A percentile compares a stretch with the other conserved stretches of the same genome.
phyloP scores from a whole-genome alignment of 2,329 filamentous ascomycete genomes.

The Botrytis aclada region DNA sequence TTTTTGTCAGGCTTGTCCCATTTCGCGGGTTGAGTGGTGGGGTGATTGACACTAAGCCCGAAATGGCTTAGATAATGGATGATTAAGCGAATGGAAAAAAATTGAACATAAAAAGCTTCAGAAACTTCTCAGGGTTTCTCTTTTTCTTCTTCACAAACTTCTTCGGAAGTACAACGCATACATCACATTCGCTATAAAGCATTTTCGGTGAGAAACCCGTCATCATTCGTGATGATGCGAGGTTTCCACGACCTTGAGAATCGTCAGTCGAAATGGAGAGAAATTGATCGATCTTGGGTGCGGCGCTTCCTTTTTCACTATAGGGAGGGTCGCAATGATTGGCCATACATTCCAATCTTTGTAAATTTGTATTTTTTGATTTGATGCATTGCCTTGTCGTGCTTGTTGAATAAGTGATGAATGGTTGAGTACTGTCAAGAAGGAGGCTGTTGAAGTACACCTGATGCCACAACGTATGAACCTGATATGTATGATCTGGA shows the following conservation, averaged over 20 bases:
- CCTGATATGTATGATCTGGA: background rate
- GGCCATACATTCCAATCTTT: slow-evolving; percentile 22
- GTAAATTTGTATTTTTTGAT: background rate
- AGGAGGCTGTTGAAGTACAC: background rate
- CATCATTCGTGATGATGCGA: slow-evolving; percentile 21
- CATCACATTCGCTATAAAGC: slow-evolving; percentile 25
- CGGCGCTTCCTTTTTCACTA: slow-evolving; percentile 22
- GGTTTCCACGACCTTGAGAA: slow-evolving; percentile 25
- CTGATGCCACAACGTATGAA: background rate
- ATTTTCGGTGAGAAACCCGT: slow-evolving; percentile 26
- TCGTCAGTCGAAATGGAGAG: slow-evolving; percentile 25
- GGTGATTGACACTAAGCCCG: background rate
- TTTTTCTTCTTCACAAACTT: slow-evolving; percentile 21
- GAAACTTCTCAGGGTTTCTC: background rate
- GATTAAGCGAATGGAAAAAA: slow-evolving; percentile 15
- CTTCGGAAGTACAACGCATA: slow-evolving; percentile 23
- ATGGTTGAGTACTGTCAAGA: background rate
- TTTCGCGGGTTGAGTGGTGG: slow-evolving; percentile 5
- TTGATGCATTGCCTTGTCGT: background rate
- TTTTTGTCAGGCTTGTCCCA: slow-evolving; percentile 1
- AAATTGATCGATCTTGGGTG: slow-evolving; percentile 25
- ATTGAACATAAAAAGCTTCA: slow-evolving; percentile 1
- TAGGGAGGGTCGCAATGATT: slow-evolving; percentile 25
- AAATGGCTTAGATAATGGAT: background rate
- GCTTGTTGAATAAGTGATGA: background rate